Base-by-base conservation (phyloP, 345 rosid genomes). In the Populus pruinosa region DNA sequence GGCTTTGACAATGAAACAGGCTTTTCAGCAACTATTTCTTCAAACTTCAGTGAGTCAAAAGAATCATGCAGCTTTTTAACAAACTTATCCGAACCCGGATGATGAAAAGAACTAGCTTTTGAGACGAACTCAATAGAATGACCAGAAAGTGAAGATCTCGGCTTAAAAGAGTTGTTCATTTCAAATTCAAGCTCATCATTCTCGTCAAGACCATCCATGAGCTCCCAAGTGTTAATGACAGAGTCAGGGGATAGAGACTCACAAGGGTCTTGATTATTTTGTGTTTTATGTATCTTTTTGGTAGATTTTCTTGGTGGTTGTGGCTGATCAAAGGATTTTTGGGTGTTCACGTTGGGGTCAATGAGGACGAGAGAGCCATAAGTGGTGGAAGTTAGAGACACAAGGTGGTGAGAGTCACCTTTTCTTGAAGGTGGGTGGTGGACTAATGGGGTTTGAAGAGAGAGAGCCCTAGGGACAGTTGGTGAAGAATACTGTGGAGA, bases 181-280 rank as follows among this genome's bases (percentile, higher is more conserved):
- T 88, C 80, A 7, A 77, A 78, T 68, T 83, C 92, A 62, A 76
- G 66, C 35, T 87, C 96, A 63, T 78, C 84, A 27, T 91, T 94
- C 10, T 82, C 82, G 21, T 90, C 95, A 4, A 93, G 90, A 29
- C 98, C 98, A 77, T 94, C 95, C 98, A 94, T 93, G 76, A 94
- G 94, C 74, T 94, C 98, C 98, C 98, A 94, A 14, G 98, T 89
- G 87, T 94, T 94, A 67, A 94, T 93, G 50, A 94, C 95, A 2
- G 95, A 89, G 72, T 93, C 98, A 23, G 95, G 95, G 53, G 94
- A 91, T 35, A 67, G 50, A 20, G 85, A 77, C 23, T 80, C 87
- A 35, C 74, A 70, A 11, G 71, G 74, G 75, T 76, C 69, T 82
- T 38, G 77, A 14, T 38, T 50, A 14, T 53, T 13, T 9, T 9